phyloP scores from a whole-genome alignment of 2,329 filamentous ascomycete genomes.

The Helminthosporium solani region DNA sequence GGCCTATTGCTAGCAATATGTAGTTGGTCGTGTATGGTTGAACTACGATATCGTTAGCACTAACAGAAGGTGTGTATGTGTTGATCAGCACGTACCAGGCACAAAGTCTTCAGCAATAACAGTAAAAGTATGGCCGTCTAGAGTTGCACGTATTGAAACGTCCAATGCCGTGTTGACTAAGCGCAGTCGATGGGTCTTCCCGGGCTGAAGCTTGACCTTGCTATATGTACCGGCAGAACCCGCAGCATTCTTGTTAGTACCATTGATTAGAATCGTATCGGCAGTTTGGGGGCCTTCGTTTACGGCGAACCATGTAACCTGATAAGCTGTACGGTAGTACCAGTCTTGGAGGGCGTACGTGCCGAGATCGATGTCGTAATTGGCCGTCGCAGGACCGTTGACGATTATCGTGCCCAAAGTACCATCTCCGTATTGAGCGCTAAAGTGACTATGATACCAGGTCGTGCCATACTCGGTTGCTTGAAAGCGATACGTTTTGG shows the following conservation, averaged over 20 bases:
- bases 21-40: conserved; percentile 34
- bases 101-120: conserved; percentile 39
- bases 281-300: conserved; percentile 32
- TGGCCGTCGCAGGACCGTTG: conserved; percentile 33
- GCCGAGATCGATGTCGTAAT: conserved; percentile 34
- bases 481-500: conserved; percentile 30
- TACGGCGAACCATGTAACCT: conserved; percentile 15
- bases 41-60: background rate
- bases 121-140: conserved; percentile 33
- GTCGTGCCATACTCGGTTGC: conserved; percentile 34
- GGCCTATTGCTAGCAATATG: conserved; percentile 44
- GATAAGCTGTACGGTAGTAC: conserved; percentile 48
- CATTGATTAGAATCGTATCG: conserved; percentile 54
- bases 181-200: conserved; percentile 57
- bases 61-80: no score
- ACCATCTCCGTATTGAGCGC: conserved; percentile 47
- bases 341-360: conserved; percentile 24
- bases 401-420: conserved; percentile 35
- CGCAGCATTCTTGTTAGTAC: conserved; percentile 54
- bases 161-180: conserved; percentile 55
- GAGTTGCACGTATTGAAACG: conserved; percentile 24
- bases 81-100: conserved; percentile 8
- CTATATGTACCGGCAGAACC: conserved; percentile 26
- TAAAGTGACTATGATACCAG: conserved; percentile 45
- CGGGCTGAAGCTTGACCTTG: conserved; percentile 32